A percentile compares a stretch with the other conserved stretches of the same genome.
These are phyloP conservation scores for Noccaea caerulescens DNA, from an alignment of 345 rosid genomes.

Conservation along the genomic window DNA sequence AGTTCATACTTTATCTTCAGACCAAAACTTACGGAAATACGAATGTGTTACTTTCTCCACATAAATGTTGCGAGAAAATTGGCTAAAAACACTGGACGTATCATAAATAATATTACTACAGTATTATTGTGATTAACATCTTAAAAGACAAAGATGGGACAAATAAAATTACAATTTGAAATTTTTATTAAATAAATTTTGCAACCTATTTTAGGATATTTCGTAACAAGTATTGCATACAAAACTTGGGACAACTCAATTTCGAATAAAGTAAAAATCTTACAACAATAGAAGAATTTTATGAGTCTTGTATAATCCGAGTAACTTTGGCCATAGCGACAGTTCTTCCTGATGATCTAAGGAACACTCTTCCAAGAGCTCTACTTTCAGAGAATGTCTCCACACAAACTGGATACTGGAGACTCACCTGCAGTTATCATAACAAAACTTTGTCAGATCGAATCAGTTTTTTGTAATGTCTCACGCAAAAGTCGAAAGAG, in stretches of 20 bases:
- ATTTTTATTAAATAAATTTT: background rate
- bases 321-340: slow-evolving; percentile 73
- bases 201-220: slow-evolving; percentile 14
- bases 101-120: no score
- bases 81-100: background rate
- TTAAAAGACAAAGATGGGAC: background rate
- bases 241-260: slow-evolving; percentile 32
- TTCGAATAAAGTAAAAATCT: slow-evolving; percentile 17
- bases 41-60: background rate
- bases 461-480: background rate
- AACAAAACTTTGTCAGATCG: slow-evolving; percentile 8
- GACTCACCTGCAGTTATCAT: slow-evolving; percentile 56
- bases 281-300: background rate
- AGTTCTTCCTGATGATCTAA: slow-evolving; percentile 83
- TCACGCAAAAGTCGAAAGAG: background rate
- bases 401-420: slow-evolving; percentile 67
- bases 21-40: background rate
- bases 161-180: background rate
- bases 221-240: slow-evolving; percentile 19
- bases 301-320: slow-evolving; percentile 56
- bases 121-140: background rate
- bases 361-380: slow-evolving; percentile 88
- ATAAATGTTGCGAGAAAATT: background rate
- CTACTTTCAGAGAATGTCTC: slow-evolving; percentile 68
- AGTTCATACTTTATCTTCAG: background rate